Evolutionary conservation across 176 grass and related monocot genomes (phyloP), one percentile per base, ranked within the genome.

Genomic region (Zoysia japonica): DNA sequence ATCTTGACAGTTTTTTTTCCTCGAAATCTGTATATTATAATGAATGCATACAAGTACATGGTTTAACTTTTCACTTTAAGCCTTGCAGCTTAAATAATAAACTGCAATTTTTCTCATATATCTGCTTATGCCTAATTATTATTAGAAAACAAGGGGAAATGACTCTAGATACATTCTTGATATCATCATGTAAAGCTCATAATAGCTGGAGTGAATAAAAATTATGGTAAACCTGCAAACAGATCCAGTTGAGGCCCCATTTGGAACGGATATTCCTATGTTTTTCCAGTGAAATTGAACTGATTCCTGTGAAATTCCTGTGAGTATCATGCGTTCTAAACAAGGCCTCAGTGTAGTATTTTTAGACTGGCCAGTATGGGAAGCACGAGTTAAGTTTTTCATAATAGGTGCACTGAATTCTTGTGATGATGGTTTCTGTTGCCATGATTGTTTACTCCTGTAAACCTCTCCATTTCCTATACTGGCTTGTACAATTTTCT

Each of bases 201-300:
- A 67, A 42, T 11, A 41, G 28, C 9, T 17, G 12, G 41, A 63
- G 39, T 28, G 41, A 71, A 70, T 60, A 37, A 79, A 81, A 72
- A 55, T 3, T 53, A 16, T 28, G 42, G 74, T 76, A 76, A 76
- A 76, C 7, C 15, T 46, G 3, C 13, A 16, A 48, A 38, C 57
- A 48, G 20, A 76, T 17, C 12, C 43, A 63, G 36, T 28, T 28
- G 28, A 28, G 28, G 28, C 28, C 28, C 28, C 28, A 28, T 28
- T 28, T 28, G 28, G 28, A 28, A 28, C 28, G 28, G 28, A 28
- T 28, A 28, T 28, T 28, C 28, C 28, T 28, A 28, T 28, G 28
- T 28, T 28, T 28, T 28, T 28, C 28, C 28, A 28, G 0, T 28
- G 28, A 28, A 28, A 28, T 28, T 28, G 28, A 28, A 28, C 28